Base-by-base conservation (phyloP, 108 stramenopile genomes). In the Cyclotella baltica region DNA sequence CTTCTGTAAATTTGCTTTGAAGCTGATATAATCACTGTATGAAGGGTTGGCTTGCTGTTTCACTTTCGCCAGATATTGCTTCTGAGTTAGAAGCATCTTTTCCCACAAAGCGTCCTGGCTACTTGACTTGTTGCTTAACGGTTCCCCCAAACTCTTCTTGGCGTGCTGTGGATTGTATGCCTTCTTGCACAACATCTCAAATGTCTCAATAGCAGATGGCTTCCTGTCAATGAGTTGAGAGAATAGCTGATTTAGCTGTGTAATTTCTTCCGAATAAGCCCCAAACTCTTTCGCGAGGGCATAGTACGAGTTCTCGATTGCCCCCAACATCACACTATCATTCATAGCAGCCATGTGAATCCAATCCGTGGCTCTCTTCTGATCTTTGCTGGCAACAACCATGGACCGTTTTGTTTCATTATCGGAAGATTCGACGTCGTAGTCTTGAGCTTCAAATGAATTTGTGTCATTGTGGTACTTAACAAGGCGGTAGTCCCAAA, bases 251-350 rank as follows among this genome's bases (percentile, higher is more conserved):
- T 46, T 46, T 46, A n/a, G n/a, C n/a, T n/a, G n/a, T n/a, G n/a
- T n/a, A n/a, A n/a, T n/a, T n/a, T n/a, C n/a, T n/a, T n/a, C n/a
- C n/a, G n/a, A n/a, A n/a, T n/a, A n/a, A n/a, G n/a, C n/a, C n/a
- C 58, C 58, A 33, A 59, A 59, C 29, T 59, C 58, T 18, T 59
- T 59, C n/a, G 58, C 58, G 13, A 59, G 58, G 5, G 58, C 58
- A 59, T 59, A 59, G 58, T 31, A 33, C 5, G 58, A 27, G 30
- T 59, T 59, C 18, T 59, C 58, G 8, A 59, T 59, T 30, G 58
- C 58, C 9, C 58, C 58, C 29, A 59, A 30, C 58, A 59, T 59
- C 6, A 59, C 58, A 59, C 58, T 59, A 33, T 59, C 58, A 19
- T 19, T 23, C 58, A 59, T 59, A 30, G 58, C 58, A 28, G 58